Base-by-base conservation (phyloP, 371 early-diverging fungal species). In the Coemansia sp. region DNA sequence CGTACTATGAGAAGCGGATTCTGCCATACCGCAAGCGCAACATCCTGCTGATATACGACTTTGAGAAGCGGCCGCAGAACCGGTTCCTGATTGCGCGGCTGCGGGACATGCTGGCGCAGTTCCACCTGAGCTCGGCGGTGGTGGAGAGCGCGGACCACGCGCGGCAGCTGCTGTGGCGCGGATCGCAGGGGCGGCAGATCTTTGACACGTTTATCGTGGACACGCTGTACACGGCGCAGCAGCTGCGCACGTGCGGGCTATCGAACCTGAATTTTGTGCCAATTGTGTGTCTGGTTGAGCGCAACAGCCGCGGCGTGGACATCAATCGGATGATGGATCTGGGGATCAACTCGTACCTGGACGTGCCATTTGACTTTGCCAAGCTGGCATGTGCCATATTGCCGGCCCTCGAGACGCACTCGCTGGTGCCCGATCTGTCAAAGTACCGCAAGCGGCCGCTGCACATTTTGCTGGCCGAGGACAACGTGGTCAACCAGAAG, bases 401-500 rank as follows among this genome's bases (percentile, higher is more conserved):
- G 55, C 86, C 88, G 10, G 89, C 89, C 0, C 77, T 90, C 40
- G 89, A 88, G 66, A 85, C 83, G 1, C 80, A 87, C 58, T 80
- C 85, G 14, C 72, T 83, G 7, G 49, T 84, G 16, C 84, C 88
- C 18, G 84, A 87, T 60, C 72, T 85, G 8, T 72, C 75, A 56
- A 67, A 61, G 54, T 64, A 68, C 60, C 66, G 75, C 52, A 77
- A 72, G 52, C 80, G 77, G 5, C 84, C 86, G 7, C 66, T 89
- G 53, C 79, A 85, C 34, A 88, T 93, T 58, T 66, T 93, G 34
- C 69, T 93, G 14, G 91, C 89, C 5, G 93, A 91, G 69, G 93
- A 91, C 60, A 91, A 93, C 55, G 79, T 87, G 51, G 89, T 93
- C 39, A 93, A 93, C 71, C 91, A 90, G 60, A 88, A 86, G 69